A percentile compares a stretch with the other conserved stretches of the same genome.
These are phyloP conservation scores for Hansenula lynferdii DNA, from an alignment of 1,139 yeast genomes.

Conservation along the genomic window DNA sequence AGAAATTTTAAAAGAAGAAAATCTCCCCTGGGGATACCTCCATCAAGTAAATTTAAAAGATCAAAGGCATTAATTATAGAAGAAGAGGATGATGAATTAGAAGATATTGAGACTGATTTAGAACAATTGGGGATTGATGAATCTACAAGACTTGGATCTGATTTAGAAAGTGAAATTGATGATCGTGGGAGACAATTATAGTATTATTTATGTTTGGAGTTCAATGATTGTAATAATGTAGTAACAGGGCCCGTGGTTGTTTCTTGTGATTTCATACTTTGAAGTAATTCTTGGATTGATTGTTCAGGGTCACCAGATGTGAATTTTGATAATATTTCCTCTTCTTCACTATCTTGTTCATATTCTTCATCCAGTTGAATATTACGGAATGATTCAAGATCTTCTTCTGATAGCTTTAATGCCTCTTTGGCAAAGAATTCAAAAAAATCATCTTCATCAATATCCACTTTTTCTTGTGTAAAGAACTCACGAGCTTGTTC, in stretches of 20 bases:
- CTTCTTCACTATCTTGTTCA: constrained; percentile 19
- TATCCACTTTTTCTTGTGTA: constrained; percentile 29
- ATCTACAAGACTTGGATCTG: constrained; percentile 18
- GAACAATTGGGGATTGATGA: constrained; percentile 17
- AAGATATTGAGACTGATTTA: constrained; percentile 23
- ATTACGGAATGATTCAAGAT: constrained; percentile 30
- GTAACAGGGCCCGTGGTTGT: constrained; percentile 32
- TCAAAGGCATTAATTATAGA: constrained; percentile 27
- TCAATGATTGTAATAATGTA: constrained; percentile 27
- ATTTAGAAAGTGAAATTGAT: constrained; percentile 16
- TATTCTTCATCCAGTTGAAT: constrained; percentile 9
- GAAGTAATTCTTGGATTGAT: constrained; percentile 16
- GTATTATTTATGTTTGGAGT: too few species aligned
- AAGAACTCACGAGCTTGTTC: constrained; percentile 23
- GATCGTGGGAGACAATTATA: constrained; percentile 3
- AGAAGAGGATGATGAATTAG: constrained; percentile 25
- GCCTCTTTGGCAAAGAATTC: constrained; percentile 54
- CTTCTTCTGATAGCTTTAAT: constrained; percentile 36
- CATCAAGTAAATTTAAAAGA: constrained; percentile 21
- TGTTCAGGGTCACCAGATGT: constrained; percentile 25
- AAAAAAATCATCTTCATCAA: constrained; percentile 61
- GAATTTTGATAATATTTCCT: constrained; percentile 22
- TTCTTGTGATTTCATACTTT: constrained; percentile 26
- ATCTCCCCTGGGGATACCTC: constrained; percentile 29
- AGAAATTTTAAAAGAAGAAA: constrained; percentile 36